These are phyloP conservation scores for Fusarium dlaminii DNA, from an alignment of 2,329 filamentous ascomycete genomes.

Conservation along the genomic window DNA sequence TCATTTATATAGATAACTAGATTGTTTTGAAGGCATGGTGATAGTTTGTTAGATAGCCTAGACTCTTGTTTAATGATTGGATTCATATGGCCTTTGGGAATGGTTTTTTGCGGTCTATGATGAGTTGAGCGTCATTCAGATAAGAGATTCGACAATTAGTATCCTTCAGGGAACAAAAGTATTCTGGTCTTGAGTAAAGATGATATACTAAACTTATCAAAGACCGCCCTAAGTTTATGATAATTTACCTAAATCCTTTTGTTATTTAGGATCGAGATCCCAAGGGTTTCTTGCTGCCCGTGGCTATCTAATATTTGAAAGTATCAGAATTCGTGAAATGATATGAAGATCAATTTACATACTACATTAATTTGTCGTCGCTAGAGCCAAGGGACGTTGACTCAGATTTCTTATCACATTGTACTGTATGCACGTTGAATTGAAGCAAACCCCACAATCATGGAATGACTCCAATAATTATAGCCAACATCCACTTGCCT, in stretches of 20 bases:
- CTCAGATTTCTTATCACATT: neutral
- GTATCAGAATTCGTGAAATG: neutral
- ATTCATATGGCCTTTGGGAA: neutral
- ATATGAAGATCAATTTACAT: neutral
- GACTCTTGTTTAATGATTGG: neutral
- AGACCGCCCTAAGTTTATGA: neutral
- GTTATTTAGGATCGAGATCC: neutral
- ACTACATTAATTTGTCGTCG: accelerated
- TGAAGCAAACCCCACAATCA: neutral
- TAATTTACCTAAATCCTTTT: neutral
- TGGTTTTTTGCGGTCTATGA: neutral
- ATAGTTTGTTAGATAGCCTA: neutral
- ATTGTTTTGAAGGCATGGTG: neutral
- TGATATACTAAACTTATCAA: neutral
- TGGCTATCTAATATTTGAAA: neutral
- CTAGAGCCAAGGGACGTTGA: neutral
- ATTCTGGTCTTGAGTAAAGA: accelerated
- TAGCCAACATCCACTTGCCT: neutral
- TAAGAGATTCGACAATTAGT: accelerated
- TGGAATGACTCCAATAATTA: neutral
- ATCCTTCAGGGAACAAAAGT: accelerated
- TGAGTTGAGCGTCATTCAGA: neutral
- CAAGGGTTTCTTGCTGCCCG: neutral
- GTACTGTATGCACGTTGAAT: neutral
- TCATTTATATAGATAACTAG: neutral